A percentile compares a stretch with the other conserved stretches of the same genome.
These are phyloP conservation scores for Boletus subluridellus DNA, from an alignment of 1,284 basidiomycete genomes.

Conservation along the genomic window DNA sequence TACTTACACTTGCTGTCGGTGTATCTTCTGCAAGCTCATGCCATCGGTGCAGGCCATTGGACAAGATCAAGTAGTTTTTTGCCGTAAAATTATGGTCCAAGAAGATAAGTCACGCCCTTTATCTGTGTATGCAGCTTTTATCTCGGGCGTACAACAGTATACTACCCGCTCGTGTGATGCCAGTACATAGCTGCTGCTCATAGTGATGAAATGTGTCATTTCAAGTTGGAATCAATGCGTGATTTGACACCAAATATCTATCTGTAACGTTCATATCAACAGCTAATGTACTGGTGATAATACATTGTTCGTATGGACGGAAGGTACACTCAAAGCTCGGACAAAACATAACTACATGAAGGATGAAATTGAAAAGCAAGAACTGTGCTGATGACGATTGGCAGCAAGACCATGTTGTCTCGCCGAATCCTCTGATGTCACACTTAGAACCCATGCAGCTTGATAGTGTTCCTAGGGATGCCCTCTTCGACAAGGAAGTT, in stretches of 20 bases:
- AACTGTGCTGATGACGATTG: constrained; percentile 12
- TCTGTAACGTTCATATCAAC: constrained; percentile 27
- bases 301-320: constrained; percentile 28
- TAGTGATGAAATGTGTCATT: constrained; percentile 1
- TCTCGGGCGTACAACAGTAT: constrained; percentile 4
- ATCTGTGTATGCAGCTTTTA: constrained; percentile 13
- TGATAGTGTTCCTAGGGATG: constrained; percentile 70
- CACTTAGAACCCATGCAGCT: constrained; percentile 78
- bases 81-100: neutral
- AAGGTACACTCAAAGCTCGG: constrained; percentile 14
- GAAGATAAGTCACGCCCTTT: constrained; percentile 25
- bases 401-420: constrained; percentile 7
- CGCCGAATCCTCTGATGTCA: constrained; percentile 3
- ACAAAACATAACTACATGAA: constrained; percentile 22
- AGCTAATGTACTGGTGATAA: constrained; percentile 18
- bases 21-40: constrained; percentile 13
- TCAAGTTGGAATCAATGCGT: constrained; percentile 7
- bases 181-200: neutral
- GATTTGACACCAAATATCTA: constrained; percentile 24
- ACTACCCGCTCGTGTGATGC: neutral
- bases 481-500: constrained; percentile 81
- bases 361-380: constrained; percentile 12
- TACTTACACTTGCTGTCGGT: constrained; percentile 30
- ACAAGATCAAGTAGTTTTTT: constrained; percentile 58
- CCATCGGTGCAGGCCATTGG: constrained; percentile 50